Evolutionary conservation across 108 stramenopile genomes (phyloP).

Genomic region (Skeletonema tropicum): DNA sequence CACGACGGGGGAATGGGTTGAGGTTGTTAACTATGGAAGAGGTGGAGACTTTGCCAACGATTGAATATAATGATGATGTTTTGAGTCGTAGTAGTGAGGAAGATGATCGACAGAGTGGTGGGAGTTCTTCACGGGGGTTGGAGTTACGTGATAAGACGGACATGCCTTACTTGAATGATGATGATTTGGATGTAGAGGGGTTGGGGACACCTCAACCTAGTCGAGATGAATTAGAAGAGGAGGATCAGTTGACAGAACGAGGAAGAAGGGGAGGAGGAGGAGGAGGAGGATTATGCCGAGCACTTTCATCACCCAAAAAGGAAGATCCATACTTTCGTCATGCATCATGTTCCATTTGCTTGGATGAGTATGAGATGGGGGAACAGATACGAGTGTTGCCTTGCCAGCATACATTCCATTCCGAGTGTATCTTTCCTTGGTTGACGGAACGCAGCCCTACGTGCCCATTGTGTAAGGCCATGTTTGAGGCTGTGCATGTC

Average conservation of each 20-base stretch:
- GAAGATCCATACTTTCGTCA: slow-evolving; percentile 22
- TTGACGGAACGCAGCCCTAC: slow-evolving; percentile 79
- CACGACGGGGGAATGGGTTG: slow-evolving; percentile 29
- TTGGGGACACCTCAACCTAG: neutral
- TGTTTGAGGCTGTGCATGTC: slow-evolving; percentile 49
- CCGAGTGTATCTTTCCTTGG: slow-evolving; percentile 91
- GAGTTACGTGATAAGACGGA: slow-evolving; percentile 45
- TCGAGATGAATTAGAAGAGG: neutral
- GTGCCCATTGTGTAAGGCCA: slow-evolving; percentile 86
- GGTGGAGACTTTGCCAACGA: slow-evolving; percentile 47
- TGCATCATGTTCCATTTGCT: slow-evolving; percentile 81
- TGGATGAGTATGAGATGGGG: slow-evolving; percentile 85
- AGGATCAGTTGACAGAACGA: neutral
- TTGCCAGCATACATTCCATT: slow-evolving; percentile 88
- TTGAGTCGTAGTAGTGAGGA: neutral
- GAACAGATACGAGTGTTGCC: slow-evolving; percentile 79
- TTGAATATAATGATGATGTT: slow-evolving; percentile 24
- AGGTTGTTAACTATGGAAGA: slow-evolving; percentile 47
- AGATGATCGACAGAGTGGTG: neutral
- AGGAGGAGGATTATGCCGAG: slow-evolving; percentile 13
- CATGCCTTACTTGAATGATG: slow-evolving; percentile 21
- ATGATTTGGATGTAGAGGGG: slow-evolving; percentile 1
- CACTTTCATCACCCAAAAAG: slow-evolving; percentile 14
- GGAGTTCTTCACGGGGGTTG: slow-evolving; percentile 15
- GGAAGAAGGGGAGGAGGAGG: slow-evolving; percentile 3